Evolutionary conservation across 192 early-diverging fungal species (phyloP), one percentile per base, ranked within the genome.

Genomic region (Kickxella alabastrina): DNA sequence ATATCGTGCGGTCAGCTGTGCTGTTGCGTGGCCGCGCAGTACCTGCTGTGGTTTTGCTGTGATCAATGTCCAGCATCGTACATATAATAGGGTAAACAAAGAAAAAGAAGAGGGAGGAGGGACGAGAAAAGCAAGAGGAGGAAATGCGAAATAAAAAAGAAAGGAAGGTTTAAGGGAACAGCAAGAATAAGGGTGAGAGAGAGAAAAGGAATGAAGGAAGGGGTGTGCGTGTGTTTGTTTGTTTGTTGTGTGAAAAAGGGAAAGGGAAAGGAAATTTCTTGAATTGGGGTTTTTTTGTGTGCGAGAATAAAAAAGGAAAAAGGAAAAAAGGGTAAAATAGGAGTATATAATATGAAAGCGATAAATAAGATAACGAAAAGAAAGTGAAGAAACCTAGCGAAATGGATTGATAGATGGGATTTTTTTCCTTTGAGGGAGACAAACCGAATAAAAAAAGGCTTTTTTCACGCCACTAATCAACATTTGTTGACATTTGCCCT

Each of bases 41-140:
- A 10, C 10, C 38, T 26, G 44, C 32, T 38, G 24, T 41, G 29
- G 29, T 42, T 38, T 32, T 10, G 3, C 26, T 37, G 44, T 17
- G 57, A 19, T 59, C 53, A 40, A 68, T 53, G 15, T 59, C 58
- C 47, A 61, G 48, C 65, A 66, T 66, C 29, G 35, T 3, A 19
- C 2, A 7, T 23, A 7, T 24, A 9, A 22, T 32, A 22, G 17
- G 10, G 41, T 43, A 32, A 32, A 32, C 12, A 6, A 32, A 32
- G 15, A 48, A 31, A 48, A 19, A 21, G 24, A 49, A 23, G 39
- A 27, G 15, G 8, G 26, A 26, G 38, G 37, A 17, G 10, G 22
- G 19, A 31, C 10, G 28, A 43, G 18, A 19, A 35, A 15, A 25
- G 28, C 17, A 32, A 19, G 15, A 32, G 10, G 13, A 21, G 27